These are phyloP conservation scores for Suhomyces panamericanus DNA, from an alignment of 1,139 yeast genomes.

Conservation along the genomic window DNA sequence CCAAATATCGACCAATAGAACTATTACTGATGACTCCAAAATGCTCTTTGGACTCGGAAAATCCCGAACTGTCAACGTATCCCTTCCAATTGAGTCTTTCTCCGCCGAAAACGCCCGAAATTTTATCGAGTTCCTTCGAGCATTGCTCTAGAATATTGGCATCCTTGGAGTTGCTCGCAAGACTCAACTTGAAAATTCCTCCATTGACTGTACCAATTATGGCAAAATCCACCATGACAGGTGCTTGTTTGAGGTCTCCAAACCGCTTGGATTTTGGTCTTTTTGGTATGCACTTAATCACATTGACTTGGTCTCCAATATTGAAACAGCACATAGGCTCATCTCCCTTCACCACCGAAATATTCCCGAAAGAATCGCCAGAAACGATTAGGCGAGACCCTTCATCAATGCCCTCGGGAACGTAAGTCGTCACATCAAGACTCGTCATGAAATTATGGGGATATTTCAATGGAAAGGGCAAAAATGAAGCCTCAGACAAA, in stretches of 20 bases:
- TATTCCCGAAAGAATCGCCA: constrained; percentile 38
- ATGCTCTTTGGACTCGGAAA: constrained; percentile 2
- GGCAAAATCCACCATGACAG: constrained; percentile 13
- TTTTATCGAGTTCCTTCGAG: not conserved
- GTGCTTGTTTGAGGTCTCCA: not conserved
- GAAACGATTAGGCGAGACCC: constrained; percentile 12
- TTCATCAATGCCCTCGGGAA: not conserved
- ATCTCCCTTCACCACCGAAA: constrained; percentile 17
- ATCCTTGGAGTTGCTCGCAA: constrained; percentile 4
- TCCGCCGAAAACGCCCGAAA: constrained; percentile 1
- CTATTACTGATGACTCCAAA: constrained; percentile 8
- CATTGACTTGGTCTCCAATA: constrained; percentile 37
- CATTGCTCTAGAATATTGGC: constrained; percentile 1
- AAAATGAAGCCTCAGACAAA: not conserved
- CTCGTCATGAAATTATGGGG: constrained; percentile 20
- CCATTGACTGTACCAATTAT: constrained; percentile 41
- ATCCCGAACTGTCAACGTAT: constrained; percentile 4
- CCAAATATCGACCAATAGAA: constrained; percentile 4
- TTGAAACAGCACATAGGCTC: constrained; percentile 22
- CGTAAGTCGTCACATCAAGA: constrained; percentile 11
- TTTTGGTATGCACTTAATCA: constrained; percentile 14
- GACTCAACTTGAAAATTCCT: constrained; percentile 26
- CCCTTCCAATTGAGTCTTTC: constrained; percentile 8
- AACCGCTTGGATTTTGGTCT: not conserved
- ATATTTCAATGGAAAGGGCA: constrained; percentile 5